Percentiles rank a stretch among this genome's conserved stretches.
These are phyloP conservation scores for Talaromyces nanjingensis DNA, from an alignment of 495 filamentous ascomycete species.

Conservation along the genomic window DNA sequence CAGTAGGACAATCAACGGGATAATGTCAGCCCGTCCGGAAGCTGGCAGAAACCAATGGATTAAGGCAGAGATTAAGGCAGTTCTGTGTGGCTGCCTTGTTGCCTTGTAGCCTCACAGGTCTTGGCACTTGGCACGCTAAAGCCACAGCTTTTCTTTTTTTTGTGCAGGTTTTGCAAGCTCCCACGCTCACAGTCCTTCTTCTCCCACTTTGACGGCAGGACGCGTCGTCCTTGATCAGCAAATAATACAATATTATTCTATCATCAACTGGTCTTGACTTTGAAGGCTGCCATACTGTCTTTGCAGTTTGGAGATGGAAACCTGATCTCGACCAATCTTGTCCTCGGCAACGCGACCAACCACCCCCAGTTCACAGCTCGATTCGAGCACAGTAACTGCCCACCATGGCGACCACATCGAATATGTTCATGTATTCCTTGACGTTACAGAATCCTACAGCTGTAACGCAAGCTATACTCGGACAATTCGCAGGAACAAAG, in stretches of 20 bases:
- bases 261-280: not conserved
- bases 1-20: not conserved
- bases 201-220: not conserved
- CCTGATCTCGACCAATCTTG: not conserved
- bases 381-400: conserved; percentile 18
- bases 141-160: conserved; percentile 9
- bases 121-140: conserved; percentile 3
- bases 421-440: conserved; percentile 96
- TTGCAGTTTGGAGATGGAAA: conserved; percentile 6
- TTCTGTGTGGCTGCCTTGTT: not conserved
- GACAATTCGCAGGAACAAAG: conserved; percentile 89
- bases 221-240: not conserved
- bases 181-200: not conserved
- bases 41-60: conserved; percentile 32
- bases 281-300: not conserved
- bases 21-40: conserved; percentile 16
- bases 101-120: not conserved
- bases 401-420: conserved; percentile 93
- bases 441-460: conserved; percentile 88
- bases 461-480: conserved; percentile 81
- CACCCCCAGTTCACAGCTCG: conserved; percentile 14
- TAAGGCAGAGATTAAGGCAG: conserved; percentile 12
- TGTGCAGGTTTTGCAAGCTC: not conserved
- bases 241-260: not conserved
- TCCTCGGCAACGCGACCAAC: conserved; percentile 9